Evolutionary conservation across 306 rosid genomes (phyloP).

Genomic region (Lathyrus oleraceus): DNA sequence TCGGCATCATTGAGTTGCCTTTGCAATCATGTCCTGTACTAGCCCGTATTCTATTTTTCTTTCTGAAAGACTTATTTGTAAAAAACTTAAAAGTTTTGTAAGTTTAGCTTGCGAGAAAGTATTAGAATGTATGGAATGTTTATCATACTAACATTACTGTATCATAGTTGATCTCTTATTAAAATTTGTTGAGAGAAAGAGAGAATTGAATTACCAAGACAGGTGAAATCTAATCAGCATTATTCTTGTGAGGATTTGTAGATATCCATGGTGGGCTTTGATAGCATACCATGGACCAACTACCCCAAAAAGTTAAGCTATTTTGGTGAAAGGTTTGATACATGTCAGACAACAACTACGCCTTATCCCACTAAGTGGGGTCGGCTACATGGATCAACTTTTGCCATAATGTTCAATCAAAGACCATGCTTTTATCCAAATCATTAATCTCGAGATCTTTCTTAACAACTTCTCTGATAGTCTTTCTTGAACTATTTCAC

Average conservation of each 20-base stretch:
- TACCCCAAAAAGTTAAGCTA: neutral
- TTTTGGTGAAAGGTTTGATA: neutral
- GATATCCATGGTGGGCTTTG: neutral
- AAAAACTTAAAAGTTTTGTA: neutral
- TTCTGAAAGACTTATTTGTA: neutral
- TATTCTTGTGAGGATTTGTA: conserved; percentile 4
- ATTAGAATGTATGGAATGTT: neutral
- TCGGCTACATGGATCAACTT: too few relatives aligned
- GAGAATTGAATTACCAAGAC: neutral
- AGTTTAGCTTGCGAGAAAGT: neutral
- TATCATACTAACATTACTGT: neutral
- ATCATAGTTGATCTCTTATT: neutral
- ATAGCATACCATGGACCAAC: neutral
- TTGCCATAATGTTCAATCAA: too few relatives aligned
- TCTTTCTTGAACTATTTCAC: neutral
- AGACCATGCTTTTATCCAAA: too few relatives aligned
- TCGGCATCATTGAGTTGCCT: neutral
- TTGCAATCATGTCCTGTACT: neutral
- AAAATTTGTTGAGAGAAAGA: neutral
- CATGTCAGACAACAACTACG: neutral
- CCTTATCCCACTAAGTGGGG: too few relatives aligned
- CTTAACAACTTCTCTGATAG: too few relatives aligned
- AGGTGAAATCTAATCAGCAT: neutral
- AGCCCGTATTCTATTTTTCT: neutral
- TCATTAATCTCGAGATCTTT: too few relatives aligned